Evolutionary conservation across 2,329 filamentous ascomycete species (phyloP).

Genomic region (Graphilbum sp.): DNA sequence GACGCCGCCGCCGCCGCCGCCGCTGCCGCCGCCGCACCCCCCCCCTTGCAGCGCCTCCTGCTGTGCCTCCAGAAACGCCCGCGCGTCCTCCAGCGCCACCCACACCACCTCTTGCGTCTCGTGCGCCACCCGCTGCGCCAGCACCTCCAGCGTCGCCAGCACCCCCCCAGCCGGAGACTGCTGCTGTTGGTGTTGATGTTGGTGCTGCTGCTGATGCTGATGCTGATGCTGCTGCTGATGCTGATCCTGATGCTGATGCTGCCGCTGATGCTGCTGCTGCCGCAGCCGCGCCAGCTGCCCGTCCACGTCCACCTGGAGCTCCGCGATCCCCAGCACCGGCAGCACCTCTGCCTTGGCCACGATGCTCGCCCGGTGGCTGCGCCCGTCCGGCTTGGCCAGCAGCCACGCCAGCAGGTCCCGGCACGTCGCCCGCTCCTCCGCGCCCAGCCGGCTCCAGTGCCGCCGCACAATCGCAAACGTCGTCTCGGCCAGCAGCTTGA

Average conservation of each 20-base stretch:
- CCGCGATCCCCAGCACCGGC: slow-evolving; percentile 60
- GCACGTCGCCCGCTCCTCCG: slow-evolving; percentile 40
- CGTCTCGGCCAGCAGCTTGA: slow-evolving; percentile 67
- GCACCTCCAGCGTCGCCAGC: slow-evolving; percentile 51
- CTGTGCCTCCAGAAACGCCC: slow-evolving; percentile 52
- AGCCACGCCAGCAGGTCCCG: slow-evolving; percentile 48
- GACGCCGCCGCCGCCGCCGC: slow-evolving; percentile 67
- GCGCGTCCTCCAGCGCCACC: slow-evolving; percentile 64
- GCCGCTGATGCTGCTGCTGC: too few species aligned
- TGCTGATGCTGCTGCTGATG: too few species aligned
- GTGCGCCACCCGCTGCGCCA: slow-evolving; percentile 57
- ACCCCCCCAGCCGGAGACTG: too few species aligned
- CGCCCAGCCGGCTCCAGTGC: slow-evolving; percentile 57
- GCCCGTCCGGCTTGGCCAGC: slow-evolving; percentile 19
- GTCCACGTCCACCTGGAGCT: slow-evolving; percentile 49
- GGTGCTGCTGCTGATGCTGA: too few species aligned
- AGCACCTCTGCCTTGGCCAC: slow-evolving; percentile 55
- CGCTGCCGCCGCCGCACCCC: slow-evolving; percentile 55
- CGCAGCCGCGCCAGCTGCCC: slow-evolving; percentile 48
- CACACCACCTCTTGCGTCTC: slow-evolving; percentile 78
- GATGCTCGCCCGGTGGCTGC: slow-evolving; percentile 41
- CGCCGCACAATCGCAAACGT: slow-evolving; percentile 76
- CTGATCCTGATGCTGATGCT: too few species aligned
- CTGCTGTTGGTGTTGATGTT: too few species aligned
- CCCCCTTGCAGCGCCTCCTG: slow-evolving; percentile 73